Conservation (phyloP, 1,139 yeast genomes). For the Kazachstania sp. region DNA sequence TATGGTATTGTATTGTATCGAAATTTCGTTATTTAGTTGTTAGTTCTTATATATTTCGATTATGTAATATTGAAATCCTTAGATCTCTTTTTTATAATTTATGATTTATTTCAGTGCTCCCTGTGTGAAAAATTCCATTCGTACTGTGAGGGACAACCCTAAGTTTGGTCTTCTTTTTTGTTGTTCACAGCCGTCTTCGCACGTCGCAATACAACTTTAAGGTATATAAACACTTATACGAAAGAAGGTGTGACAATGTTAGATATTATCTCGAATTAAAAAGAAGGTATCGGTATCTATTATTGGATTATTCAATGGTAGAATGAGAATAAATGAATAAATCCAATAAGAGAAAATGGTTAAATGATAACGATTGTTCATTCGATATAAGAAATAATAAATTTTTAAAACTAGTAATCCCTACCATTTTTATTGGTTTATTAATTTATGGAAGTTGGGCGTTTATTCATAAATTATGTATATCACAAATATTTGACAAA, state of each 20-base stretch:
- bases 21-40: not conserved
- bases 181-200: no score
- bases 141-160: no score
- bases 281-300: no score
- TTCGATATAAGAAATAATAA: not conserved
- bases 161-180: no score
- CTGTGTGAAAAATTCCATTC: no score
- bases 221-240: no score
- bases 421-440: conserved; percentile 2
- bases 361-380: not conserved
- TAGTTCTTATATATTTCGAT: not conserved
- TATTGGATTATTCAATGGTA: no score
- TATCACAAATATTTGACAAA: conserved; percentile 14
- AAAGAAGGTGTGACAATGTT: no score
- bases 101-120: no score
- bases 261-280: no score
- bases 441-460: conserved; percentile 24
- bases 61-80: not conserved
- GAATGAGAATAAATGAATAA: not conserved
- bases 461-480: conserved; percentile 23
- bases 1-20: no score
- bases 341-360: not conserved
- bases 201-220: no score
- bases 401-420: conserved; percentile 1
- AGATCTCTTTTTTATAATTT: not conserved